phyloP scores from a whole-genome alignment of 345 rosid species.

The Pugionium dolabratum region DNA sequence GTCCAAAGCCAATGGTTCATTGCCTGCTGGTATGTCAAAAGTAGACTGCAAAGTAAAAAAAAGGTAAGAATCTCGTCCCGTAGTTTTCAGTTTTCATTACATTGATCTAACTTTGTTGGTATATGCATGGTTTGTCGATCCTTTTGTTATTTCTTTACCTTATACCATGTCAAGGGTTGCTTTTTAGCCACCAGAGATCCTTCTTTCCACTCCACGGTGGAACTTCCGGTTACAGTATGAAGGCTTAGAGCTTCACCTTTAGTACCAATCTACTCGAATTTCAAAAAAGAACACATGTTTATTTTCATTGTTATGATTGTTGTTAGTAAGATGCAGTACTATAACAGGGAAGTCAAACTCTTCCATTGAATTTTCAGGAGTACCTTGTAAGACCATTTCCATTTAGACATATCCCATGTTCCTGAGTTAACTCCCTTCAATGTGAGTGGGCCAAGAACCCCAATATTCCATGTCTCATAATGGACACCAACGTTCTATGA shows the following conservation, averaged over 20 bases:
- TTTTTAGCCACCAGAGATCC: slow-evolving; percentile 43
- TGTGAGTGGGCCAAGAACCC: slow-evolving; percentile 79
- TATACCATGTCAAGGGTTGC: slow-evolving; percentile 78
- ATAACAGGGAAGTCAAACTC: background rate
- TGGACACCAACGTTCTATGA: slow-evolving; percentile 84
- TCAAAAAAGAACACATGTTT: background rate
- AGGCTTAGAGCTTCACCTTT: slow-evolving; percentile 68
- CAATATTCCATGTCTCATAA: slow-evolving; percentile 82
- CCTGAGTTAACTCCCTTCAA: slow-evolving; percentile 70
- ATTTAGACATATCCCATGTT: slow-evolving; percentile 61
- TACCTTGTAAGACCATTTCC: slow-evolving; percentile 93
- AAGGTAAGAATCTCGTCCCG: background rate
- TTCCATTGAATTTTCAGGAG: slow-evolving; percentile 4
- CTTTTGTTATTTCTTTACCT: slow-evolving; percentile 47
- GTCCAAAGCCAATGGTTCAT: slow-evolving; percentile 42
- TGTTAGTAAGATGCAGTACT: background rate
- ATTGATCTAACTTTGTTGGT: slow-evolving; percentile 13
- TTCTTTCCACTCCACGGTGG: slow-evolving; percentile 57
- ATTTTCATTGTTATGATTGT: background rate
- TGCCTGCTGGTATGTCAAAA: slow-evolving; percentile 29
- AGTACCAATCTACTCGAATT: slow-evolving; percentile 60
- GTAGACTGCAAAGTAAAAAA: slow-evolving; percentile 37
- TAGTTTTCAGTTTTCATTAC: background rate
- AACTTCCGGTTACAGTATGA: slow-evolving; percentile 46
- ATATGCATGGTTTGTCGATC: background rate